These are phyloP conservation scores for Termitomyces sp. DNA, from an alignment of 768 basidiomycete species.

Conservation along the genomic window DNA sequence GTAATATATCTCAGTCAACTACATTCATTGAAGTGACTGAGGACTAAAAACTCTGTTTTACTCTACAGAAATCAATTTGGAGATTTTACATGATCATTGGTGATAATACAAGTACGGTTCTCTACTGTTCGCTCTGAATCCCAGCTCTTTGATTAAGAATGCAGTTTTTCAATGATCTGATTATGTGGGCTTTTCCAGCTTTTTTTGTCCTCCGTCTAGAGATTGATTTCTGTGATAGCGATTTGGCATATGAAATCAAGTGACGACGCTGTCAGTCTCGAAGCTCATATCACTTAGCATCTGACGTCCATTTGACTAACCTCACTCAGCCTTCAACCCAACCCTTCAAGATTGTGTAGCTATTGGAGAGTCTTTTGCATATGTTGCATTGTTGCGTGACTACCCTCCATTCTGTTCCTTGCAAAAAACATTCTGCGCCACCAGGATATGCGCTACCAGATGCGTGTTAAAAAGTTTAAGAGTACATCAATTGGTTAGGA, in stretches of 20 bases:
- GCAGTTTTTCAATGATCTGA: too few species aligned
- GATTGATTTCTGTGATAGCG: background rate
- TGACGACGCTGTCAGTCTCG: background rate
- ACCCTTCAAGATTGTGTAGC: background rate
- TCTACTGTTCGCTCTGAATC: background rate
- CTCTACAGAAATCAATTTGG: too few species aligned
- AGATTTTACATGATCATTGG: background rate
- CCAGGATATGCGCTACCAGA: too few species aligned
- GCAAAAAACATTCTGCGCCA: background rate
- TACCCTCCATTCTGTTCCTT: background rate
- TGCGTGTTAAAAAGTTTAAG: too few species aligned
- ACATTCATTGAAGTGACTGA: too few species aligned
- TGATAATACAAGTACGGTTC: background rate
- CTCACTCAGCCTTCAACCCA: background rate
- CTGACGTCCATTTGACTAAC: background rate
- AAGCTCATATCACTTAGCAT: background rate
- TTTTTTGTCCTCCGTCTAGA: background rate
- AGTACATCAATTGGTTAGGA: background rate
- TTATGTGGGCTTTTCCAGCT: background rate
- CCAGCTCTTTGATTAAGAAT: background rate
- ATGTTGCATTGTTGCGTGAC: background rate
- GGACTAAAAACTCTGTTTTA: too few species aligned
- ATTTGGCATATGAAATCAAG: background rate
- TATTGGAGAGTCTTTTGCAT: background rate
- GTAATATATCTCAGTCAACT: too few species aligned